Evolutionary conservation across 2,329 filamentous ascomycete genomes (phyloP).

Genomic region (Ophiosphaerella korrae): DNA sequence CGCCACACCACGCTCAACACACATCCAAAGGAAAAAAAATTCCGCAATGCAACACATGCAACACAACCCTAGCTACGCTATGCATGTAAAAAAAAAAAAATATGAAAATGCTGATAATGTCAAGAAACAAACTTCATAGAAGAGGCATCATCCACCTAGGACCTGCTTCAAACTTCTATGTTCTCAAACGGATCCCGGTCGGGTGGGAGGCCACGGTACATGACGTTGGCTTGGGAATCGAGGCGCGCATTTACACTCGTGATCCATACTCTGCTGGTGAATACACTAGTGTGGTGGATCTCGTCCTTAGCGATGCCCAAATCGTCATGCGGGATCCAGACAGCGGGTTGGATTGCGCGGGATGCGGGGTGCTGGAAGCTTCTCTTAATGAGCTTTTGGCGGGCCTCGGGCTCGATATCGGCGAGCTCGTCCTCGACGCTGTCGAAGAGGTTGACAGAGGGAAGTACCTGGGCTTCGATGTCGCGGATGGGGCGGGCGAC

Average conservation of each 20-base stretch:
- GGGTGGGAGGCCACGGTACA: slow-evolving; percentile 83
- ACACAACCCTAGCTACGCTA: no score
- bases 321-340: slow-evolving; percentile 94
- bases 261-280: slow-evolving; percentile 82
- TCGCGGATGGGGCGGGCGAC: slow-evolving; percentile 40
- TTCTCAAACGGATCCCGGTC: slow-evolving; percentile 63
- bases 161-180: slow-evolving; percentile 36
- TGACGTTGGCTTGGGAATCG: slow-evolving; percentile 79
- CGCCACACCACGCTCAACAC: no score
- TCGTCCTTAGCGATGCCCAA: slow-evolving; percentile 92
- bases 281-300: slow-evolving; percentile 74
- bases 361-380: slow-evolving; percentile 92
- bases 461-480: slow-evolving; percentile 55
- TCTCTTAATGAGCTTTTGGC: slow-evolving; percentile 81
- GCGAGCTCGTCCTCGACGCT: slow-evolving; percentile 92
- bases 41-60: no score
- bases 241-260: slow-evolving; percentile 90
- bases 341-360: slow-evolving; percentile 79
- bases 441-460: slow-evolving; percentile 82
- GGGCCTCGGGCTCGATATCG: slow-evolving; percentile 86
- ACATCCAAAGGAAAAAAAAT: no score
- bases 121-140: no score
- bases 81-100: no score
- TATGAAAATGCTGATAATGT: no score
- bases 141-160: background rate